These are phyloP conservation scores for Inga laurina DNA, from an alignment of 306 rosid genomes.

Conservation along the genomic window DNA sequence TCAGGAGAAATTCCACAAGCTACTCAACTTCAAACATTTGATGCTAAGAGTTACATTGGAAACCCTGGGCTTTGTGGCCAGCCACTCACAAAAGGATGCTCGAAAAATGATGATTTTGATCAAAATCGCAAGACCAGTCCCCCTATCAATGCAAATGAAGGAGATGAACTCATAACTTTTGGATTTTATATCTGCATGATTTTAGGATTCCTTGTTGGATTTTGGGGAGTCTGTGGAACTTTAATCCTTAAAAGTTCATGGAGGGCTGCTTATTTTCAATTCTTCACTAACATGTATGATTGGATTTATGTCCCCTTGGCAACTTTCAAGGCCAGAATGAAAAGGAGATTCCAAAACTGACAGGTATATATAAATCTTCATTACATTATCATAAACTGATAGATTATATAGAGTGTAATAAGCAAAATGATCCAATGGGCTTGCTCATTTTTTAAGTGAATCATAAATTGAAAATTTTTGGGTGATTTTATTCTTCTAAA, in stretches of 20 bases:
- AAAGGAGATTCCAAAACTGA: not conserved
- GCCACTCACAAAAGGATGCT: not conserved
- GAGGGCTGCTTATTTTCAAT: not conserved
- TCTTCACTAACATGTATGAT: not conserved
- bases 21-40: not conserved
- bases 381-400: not conserved
- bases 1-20: not conserved
- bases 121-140: not conserved
- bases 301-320: not conserved
- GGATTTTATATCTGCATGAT: not conserved
- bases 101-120: not conserved
- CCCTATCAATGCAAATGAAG: not conserved
- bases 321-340: not conserved
- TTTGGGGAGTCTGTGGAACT: not conserved
- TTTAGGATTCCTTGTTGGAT: not conserved
- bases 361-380: not conserved
- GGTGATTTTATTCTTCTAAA: too few relatives aligned
- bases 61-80: not conserved
- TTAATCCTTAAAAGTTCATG: not conserved
- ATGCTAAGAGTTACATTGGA: not conserved
- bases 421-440: not conserved
- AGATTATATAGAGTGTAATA: not conserved
- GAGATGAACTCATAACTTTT: not conserved
- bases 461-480: too few relatives aligned
- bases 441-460: too few relatives aligned